Evolutionary conservation across 2,329 filamentous ascomycete genomes (phyloP), one percentile per base, ranked within the genome.

Genomic region (Botrytis pseudocinerea): DNA sequence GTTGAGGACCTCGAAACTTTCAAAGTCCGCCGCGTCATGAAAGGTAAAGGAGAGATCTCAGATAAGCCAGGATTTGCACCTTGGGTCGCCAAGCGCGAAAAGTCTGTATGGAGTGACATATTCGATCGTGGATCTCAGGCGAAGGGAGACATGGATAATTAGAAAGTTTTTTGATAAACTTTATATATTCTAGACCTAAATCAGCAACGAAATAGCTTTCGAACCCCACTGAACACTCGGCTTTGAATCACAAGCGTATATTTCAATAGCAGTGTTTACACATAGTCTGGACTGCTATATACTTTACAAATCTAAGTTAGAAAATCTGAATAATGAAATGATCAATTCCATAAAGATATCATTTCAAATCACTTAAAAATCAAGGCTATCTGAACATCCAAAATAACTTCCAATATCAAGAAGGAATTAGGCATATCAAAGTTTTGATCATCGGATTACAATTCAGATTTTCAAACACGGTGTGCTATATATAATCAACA

Each of bases 1-100:
- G 44, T 38, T 22, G 38, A 25, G 10, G 38, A 69, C 20, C 65
- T n/a, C 18, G 5, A 48, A 10, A 5, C 25, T 57, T 42, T 57
- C 3, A 14, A 10, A 57, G 22, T 69, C 38, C 65, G 65, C 6
- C 65, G 65, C 38, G 35, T 59, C 10, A 69, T 69, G 65, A 42
- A 57, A n/a, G 22, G n/a, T 16, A 59, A 57, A 57, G 65, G 65
- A 42, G 65, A 69, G 51, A 12, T 69, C 6, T 57, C 65, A 57
- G 38, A 69, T 32, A 42, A 44, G 18, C n/a, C 48, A 12, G n/a
- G 22, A 7, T 42, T 69, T 57, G 38, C 65, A 22, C 48, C 65
- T 32, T 69, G 65, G 65, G 48, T 69, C 20, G 28, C 10, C 3
- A 42, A 57, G 38, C 65, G 65, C 22, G 48, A 69, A 44, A 57